Evolutionary conservation across 1,284 basidiomycete genomes (phyloP), one percentile per base, ranked within the genome.

Genomic region (Ustilago loliicola): DNA sequence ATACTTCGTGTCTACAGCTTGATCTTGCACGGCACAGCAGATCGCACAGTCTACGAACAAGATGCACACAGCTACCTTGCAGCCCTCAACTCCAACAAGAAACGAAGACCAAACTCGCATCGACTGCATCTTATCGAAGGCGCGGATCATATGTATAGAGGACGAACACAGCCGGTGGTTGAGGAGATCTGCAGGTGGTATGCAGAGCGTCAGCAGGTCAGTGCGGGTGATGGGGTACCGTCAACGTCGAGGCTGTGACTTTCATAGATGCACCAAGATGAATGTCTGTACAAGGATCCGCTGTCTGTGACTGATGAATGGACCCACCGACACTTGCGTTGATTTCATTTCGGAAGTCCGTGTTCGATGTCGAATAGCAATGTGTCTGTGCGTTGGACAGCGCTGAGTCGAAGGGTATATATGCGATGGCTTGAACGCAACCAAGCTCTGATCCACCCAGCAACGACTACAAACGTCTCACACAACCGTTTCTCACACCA

Each of bases 81-180:
- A 9, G 68, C 61, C 0, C 58, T 82, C 25, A 30, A 62, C 10
- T 51, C 61, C 23, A 52, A 64, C 19, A 36, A 34, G 17, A 15
- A 15, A 25, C 53, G 72, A 3, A 45, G 58, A 9, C 55, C 65
- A 10, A 69, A 60, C 3, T 75, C 73, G 53, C 65, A 71, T 25
- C 53, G 59, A 17, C 23, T 81, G 45, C 68, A 76, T 13, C 48
- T 83, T 1, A 48, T 83, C n/a, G 54, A 76, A 25, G 74, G 65
- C 13, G 77, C 80, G 7, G 72, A 80, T 63, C 81, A 83, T 58
- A 83, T 73, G 60, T 79, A 60, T 19, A 52, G 70, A 40, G 64
- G 70, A 1, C 23, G 29, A 4, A 59, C 52, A 15, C 57, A 72
- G 48, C 56, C 70, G 0, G 57, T 72, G 4, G 70, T 72, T 15